Evolutionary conservation across 2,329 filamentous ascomycete genomes (phyloP).

Genomic region (Hymenoscyphus occultus): DNA sequence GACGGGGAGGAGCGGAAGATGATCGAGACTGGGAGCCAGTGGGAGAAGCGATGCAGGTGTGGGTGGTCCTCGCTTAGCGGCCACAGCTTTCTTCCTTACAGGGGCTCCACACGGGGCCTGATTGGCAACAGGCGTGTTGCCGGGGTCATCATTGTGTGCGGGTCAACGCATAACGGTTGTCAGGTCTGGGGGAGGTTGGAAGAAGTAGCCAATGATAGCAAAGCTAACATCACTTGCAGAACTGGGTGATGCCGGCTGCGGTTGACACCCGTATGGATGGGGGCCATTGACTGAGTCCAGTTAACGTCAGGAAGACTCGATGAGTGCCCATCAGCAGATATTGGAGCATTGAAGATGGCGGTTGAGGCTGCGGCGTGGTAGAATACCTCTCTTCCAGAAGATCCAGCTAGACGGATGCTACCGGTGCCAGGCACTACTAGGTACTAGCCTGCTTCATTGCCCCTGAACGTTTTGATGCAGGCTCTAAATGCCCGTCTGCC

Average conservation of each 20-base stretch:
- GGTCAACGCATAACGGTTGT: conserved; percentile 34
- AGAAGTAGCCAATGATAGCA: conserved; percentile 17
- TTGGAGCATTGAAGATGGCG: conserved; percentile 16
- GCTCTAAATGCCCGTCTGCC: conserved; percentile 2
- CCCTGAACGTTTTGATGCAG: neutral
- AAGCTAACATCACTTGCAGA: neutral
- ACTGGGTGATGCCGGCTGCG: neutral
- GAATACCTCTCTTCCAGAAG: neutral
- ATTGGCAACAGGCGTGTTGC: conserved; percentile 29
- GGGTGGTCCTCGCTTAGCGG: neutral
- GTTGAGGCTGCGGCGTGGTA: neutral
- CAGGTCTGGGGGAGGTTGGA: conserved; percentile 22
- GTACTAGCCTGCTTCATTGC: conserved; percentile 4
- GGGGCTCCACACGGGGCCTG: conserved; percentile 20
- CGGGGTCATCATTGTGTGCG: conserved; percentile 24
- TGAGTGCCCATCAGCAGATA: conserved; percentile 10
- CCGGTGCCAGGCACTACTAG: conserved; percentile 8
- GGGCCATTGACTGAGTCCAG: neutral
- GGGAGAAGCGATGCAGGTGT: neutral
- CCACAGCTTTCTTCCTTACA: neutral
- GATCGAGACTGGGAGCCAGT: conserved; percentile 31
- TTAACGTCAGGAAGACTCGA: conserved; percentile 22
- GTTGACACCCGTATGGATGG: conserved; percentile 4
- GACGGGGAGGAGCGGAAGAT: conserved; percentile 33
- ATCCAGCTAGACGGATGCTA: conserved; percentile 15